Conservation (phyloP, 352 stramenopile species). For the Globisporangium yorkense region DNA sequence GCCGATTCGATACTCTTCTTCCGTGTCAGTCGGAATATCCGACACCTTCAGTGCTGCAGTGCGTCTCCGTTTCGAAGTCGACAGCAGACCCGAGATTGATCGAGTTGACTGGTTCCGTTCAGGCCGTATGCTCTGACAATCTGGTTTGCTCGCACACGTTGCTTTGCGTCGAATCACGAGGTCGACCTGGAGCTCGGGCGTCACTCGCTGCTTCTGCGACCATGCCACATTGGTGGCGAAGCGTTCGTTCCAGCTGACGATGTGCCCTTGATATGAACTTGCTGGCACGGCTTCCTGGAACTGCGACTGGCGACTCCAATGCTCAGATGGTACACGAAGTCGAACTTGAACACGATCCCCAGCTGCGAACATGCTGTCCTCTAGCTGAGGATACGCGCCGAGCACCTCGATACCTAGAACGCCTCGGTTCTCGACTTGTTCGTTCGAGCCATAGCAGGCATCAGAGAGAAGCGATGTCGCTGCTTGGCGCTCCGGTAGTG, state of each 20-base stretch:
- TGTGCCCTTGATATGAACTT: background rate
- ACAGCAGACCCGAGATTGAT: background rate
- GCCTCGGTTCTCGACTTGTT: slow-evolving; percentile 1
- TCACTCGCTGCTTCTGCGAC: slow-evolving; percentile 5
- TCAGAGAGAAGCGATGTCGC: slow-evolving; percentile 7
- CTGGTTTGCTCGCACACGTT: background rate
- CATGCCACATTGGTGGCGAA: slow-evolving; percentile 5
- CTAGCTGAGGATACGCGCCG: slow-evolving; percentile 2
- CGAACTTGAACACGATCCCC: background rate
- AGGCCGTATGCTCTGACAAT: background rate
- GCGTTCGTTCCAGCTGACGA: slow-evolving; percentile 3
- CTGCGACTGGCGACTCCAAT: slow-evolving; percentile 4
- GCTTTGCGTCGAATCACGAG: background rate
- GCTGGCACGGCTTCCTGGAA: background rate
- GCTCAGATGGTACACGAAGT: background rate
- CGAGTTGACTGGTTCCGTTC: background rate
- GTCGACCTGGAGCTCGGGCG: slow-evolving; percentile 2
- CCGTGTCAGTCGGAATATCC: background rate
- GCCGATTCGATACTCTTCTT: background rate
- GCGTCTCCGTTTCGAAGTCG: background rate
- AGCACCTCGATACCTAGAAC: slow-evolving; percentile 5
- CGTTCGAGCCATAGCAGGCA: background rate
- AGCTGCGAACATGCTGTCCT: background rate
- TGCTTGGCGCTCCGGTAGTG: background rate
- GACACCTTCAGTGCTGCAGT: background rate